Evolutionary conservation across 108 stramenopile genomes (phyloP).

Genomic region (Epipyxis sp.): DNA sequence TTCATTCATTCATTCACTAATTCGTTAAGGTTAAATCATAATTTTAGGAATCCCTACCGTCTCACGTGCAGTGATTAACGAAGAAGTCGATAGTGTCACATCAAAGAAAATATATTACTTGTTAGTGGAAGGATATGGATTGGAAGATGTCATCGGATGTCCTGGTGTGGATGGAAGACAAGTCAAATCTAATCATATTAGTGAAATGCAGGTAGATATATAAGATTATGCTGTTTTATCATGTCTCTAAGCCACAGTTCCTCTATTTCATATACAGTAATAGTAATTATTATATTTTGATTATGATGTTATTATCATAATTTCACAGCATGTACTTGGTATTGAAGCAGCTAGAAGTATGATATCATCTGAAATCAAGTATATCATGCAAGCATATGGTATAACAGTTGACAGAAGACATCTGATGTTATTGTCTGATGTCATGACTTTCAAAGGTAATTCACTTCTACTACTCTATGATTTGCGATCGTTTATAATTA

Average conservation of each 20-base stretch:
- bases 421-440: conserved; percentile 87
- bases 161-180: conserved; percentile 84
- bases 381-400: conserved; percentile 92
- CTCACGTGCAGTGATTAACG: conserved; percentile 91
- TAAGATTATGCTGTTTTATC: not conserved
- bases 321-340: conserved; percentile 64
- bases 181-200: conserved; percentile 90
- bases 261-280: not conserved
- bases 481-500: not conserved
- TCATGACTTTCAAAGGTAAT: conserved; percentile 99
- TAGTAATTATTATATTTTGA: not conserved
- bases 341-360: conserved; percentile 93
- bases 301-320: not conserved
- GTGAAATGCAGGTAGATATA: conserved; percentile 70
- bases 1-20: too few species aligned
- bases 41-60: conserved; percentile 92
- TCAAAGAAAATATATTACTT: conserved; percentile 66
- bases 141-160: conserved; percentile 87
- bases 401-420: conserved; percentile 93
- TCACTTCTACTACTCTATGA: not conserved
- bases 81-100: conserved; percentile 71
- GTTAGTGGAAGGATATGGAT: conserved; percentile 92
- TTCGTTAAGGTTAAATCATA: too few species aligned
- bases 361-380: conserved; percentile 82
- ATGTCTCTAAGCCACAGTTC: not conserved